Evolutionary conservation across 805 yeast species (phyloP).

Genomic region (Blastobotrys attinorum): DNA sequence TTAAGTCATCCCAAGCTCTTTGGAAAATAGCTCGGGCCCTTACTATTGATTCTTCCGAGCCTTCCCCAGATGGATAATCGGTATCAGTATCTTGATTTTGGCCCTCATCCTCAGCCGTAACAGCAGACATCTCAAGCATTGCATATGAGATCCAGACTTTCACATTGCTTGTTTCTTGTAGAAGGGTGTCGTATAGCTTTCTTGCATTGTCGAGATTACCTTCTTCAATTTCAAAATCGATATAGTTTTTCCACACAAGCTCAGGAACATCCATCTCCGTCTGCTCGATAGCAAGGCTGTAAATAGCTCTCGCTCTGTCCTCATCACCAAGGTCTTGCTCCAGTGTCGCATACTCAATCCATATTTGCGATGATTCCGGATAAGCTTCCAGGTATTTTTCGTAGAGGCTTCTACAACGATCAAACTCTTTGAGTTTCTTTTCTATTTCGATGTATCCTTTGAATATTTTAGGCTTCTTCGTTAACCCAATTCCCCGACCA

Average conservation of each 20-base stretch:
- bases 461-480: slow-evolving; percentile 46
- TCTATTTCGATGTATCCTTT: slow-evolving; percentile 63
- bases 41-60: slow-evolving; percentile 42
- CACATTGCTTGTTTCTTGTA: slow-evolving; percentile 30
- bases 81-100: slow-evolving; percentile 39
- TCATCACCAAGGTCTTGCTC: slow-evolving; percentile 63
- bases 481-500: slow-evolving; percentile 64
- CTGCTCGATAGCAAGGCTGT: slow-evolving; percentile 40
- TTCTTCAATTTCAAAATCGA: slow-evolving; percentile 56
- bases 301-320: slow-evolving; percentile 60
- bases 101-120: slow-evolving; percentile 23
- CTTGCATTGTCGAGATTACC: slow-evolving; percentile 52
- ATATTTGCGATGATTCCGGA: slow-evolving; percentile 35
- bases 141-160: slow-evolving; percentile 60
- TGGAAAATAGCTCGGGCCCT: slow-evolving; percentile 52
- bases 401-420: slow-evolving; percentile 65
- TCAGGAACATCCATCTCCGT: slow-evolving; percentile 23
- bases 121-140: slow-evolving; percentile 57
- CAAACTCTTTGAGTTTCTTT: slow-evolving; percentile 63
- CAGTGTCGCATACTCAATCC: slow-evolving; percentile 61
- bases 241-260: slow-evolving; percentile 33
- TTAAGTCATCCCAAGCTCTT: slow-evolving; percentile 42
- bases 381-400: slow-evolving; percentile 53
- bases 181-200: slow-evolving; percentile 35
- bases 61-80: slow-evolving; percentile 39